Conservation (phyloP, 768 basidiomycete genomes). For the Trametes meyenii region DNA sequence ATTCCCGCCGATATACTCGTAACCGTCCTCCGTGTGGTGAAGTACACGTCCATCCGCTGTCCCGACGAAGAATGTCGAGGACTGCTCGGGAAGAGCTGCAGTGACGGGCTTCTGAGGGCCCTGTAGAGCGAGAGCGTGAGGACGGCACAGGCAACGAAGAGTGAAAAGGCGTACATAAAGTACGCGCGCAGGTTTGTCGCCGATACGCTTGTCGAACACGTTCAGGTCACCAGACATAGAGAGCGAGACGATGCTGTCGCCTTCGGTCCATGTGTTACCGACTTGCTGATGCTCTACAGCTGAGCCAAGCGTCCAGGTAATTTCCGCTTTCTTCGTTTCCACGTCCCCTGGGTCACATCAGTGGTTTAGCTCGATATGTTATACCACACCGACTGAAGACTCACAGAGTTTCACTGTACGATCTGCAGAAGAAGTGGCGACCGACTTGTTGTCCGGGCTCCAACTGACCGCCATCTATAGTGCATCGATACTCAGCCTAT, state of each 20-base stretch:
- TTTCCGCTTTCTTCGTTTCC: slow-evolving; percentile 63
- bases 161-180: slow-evolving; percentile 52
- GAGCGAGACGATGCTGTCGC: slow-evolving; percentile 74
- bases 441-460: slow-evolving; percentile 70
- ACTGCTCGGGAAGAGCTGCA: slow-evolving; percentile 47
- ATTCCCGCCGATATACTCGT: slow-evolving; percentile 54
- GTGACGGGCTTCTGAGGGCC: slow-evolving; percentile 85
- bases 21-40: slow-evolving; percentile 58
- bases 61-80: slow-evolving; percentile 77
- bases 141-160: not conserved
- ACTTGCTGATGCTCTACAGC: slow-evolving; percentile 84
- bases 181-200: slow-evolving; percentile 60
- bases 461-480: slow-evolving; percentile 75
- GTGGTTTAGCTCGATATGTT: not conserved
- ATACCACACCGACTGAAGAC: too few relatives aligned
- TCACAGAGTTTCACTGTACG: slow-evolving; percentile 85
- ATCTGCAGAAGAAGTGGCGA: slow-evolving; percentile 87
- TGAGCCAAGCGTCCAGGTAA: slow-evolving; percentile 72
- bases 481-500: not conserved
- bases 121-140: slow-evolving; percentile 38
- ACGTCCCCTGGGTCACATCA: slow-evolving; percentile 67
- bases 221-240: slow-evolving; percentile 83
- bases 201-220: slow-evolving; percentile 74
- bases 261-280: slow-evolving; percentile 82
- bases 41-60: slow-evolving; percentile 78